Base-by-base conservation (phyloP, 2,329 filamentous ascomycete species). In the Dothideomycetidae sp. region DNA sequence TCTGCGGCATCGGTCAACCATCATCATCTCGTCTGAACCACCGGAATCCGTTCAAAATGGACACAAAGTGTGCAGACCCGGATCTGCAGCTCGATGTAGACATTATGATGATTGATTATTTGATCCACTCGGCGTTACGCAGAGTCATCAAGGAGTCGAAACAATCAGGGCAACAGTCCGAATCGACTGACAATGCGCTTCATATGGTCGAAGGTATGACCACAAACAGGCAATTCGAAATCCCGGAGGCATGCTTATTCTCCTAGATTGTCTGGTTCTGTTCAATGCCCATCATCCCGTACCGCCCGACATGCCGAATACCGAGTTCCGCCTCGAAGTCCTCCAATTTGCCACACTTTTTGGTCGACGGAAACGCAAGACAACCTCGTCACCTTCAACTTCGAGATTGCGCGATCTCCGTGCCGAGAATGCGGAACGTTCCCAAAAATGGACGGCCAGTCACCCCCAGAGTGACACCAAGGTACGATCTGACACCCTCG, bases 71-170 rank as follows among this genome's bases (percentile, higher is more conserved):
- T 10, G 38, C 28, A 18, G 33, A 36, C 10, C 31, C 38, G 9
- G n/a, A 36, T n/a, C 15, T 31, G 5, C 38, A 36, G 4, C 48
- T 61, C 14, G 66, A 71, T 12, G 63, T 71, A 10, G 66, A 75
- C 44, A 48, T 63, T 23, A 62, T 70, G 50, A 70, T 73, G 30
- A 54, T 73, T n/a, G 71, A 75, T 48, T 73, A 71, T 45, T 50
- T 73, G 3, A 47, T 66, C 29, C 66, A 62, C 54, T 59, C 63
- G 31, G 58, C 65, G 5, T 64, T 61, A 29, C 50, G 59, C 13
- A 50, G 54, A 28, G 53, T 66, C 3, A 50, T 71, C 21, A 51
- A 55, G 16, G 54, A 58, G 40, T 48, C 48, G 5, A 10, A 12
- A 7, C 17, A 45, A 52, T n/a, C 28, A n/a, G 13, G 34, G 12